phyloP scores from a whole-genome alignment of 495 filamentous ascomycete genomes.

The Stereocaulon alpinum region DNA sequence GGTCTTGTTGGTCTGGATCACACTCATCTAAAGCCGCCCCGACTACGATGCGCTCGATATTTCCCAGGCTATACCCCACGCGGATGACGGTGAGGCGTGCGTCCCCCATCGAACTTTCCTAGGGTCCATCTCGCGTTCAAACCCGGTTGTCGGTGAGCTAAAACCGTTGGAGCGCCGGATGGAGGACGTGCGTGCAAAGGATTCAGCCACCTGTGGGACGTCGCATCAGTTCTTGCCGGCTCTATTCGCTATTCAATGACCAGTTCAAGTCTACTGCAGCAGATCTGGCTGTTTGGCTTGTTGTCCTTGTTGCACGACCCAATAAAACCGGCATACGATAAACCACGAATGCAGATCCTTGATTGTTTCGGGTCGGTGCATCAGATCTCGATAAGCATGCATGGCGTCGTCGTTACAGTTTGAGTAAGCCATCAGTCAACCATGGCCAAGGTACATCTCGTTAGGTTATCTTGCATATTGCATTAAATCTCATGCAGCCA shows the following conservation, averaged over 20 bases:
- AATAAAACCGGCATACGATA: neutral
- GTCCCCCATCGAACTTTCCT: neutral
- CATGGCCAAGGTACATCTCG: neutral
- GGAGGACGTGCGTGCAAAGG: neutral
- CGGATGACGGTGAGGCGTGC: neutral
- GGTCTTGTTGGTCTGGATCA: neutral
- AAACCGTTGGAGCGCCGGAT: neutral
- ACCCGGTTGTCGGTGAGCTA: neutral
- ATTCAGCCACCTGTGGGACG: neutral
- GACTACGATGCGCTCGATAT: neutral
- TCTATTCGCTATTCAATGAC: neutral
- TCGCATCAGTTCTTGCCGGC: neutral
- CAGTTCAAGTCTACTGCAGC: neutral
- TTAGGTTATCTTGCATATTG: conserved; percentile 4
- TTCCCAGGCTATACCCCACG: neutral
- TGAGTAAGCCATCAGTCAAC: neutral
- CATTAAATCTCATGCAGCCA: conserved; percentile 4
- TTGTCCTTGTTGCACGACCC: neutral
- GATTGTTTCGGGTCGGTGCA: neutral
- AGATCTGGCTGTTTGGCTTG: neutral
- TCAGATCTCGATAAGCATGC: neutral
- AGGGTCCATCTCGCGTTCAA: neutral
- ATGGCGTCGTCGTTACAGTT: neutral
- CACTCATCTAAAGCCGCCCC: neutral
- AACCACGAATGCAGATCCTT: neutral